Base-by-base conservation (phyloP, 345 rosid species). In the Gossypium arboreum region DNA sequence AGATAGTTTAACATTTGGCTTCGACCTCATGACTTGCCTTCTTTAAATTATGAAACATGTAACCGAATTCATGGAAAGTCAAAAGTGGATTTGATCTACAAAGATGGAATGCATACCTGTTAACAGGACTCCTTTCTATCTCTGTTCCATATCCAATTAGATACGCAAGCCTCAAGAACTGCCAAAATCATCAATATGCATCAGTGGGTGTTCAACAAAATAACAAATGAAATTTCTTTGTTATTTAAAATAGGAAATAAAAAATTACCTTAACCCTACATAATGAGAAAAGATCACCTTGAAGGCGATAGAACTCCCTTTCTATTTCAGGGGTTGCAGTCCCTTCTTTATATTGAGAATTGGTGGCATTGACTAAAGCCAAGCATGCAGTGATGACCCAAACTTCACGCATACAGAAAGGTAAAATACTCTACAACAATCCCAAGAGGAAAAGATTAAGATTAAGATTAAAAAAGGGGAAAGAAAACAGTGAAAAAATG, bases 81-180 rank as follows among this genome's bases (percentile, higher is more conserved):
- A 47, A 67, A 47, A 48, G 44, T 47, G 20, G 58, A 15, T 27
- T 51, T 69, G 45, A 69, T 50, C 59, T 60, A 43, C 57, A 47
- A 63, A 16, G 76, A 62, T 68, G 73, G 65, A 69, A 71, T 43
- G 10, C 9, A 67, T 84, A 91, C 97, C 99, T 95, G 88, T 95
- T 95, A 68, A 90, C 86, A 63, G 99, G 97, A 83, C 99, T 93
- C 86, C 88, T 91, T 88, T 93, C 97, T 68, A 95, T 85, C 81
- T 90, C 88, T 74, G 86, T 77, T 82, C 96, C 99, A 82, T 89
- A 89, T 76, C 99, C 99, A 80, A 91, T 83, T 76, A 95, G 83
- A 85, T 90, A 95, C 34, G 97, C 97, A 71, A 95, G 93, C 86
- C 99, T 89, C 93, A 90, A 86, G 85, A 93, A 95, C 99, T 95